Base-by-base conservation (phyloP, 352 stramenopile species). In the Blastocystis sp. region DNA sequence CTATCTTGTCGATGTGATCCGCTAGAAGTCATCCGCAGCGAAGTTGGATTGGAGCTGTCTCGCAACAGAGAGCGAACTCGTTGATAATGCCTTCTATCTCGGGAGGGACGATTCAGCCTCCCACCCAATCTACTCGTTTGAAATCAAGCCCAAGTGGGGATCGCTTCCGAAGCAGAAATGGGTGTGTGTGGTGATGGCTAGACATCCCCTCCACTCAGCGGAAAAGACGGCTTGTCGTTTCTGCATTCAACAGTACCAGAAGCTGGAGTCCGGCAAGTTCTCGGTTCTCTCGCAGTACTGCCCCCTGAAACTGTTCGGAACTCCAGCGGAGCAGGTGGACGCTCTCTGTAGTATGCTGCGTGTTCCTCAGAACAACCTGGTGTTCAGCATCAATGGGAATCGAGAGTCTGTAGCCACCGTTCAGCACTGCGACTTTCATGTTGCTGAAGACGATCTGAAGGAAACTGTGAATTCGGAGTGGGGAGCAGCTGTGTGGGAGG, bases 171-270 rank as follows among this genome's bases (percentile, higher is more conserved):
- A n/a, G 69, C 62, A 62, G 21, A 1, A 60, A 34, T 11, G 61
- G 9, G 11, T 4, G 11, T 23, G 3, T n/a, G 21, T 14, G 7
- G n/a, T 41, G 3, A 43, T 17, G 2, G 17, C 11, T 17, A 79
- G 69, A 19, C 43, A 79, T 64, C 69, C 69, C 9, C 28, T 62
- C 28, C 0, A 64, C 14, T 1, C 43, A 19, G 11, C 43, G 14
- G 69, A 79, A 62, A 61, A 14, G 21, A 28, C 11, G 34, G 21
- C 34, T 14, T 79, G 69, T 38, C 69, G 69, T 11, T 64, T 60
- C 38, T 79, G 69, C 40, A 79, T 79, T 23, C 69, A 79, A 23
- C 69, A 79, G 53, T 79, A n/a, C 43, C 41, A 79, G 43, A 79
- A 79, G 17, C 53, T 79, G 10, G 9, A 34, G 1, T 43, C 53